Base-by-base conservation (phyloP, 2,329 filamentous ascomycete species). In the Paecilomyces variotii region DNA sequence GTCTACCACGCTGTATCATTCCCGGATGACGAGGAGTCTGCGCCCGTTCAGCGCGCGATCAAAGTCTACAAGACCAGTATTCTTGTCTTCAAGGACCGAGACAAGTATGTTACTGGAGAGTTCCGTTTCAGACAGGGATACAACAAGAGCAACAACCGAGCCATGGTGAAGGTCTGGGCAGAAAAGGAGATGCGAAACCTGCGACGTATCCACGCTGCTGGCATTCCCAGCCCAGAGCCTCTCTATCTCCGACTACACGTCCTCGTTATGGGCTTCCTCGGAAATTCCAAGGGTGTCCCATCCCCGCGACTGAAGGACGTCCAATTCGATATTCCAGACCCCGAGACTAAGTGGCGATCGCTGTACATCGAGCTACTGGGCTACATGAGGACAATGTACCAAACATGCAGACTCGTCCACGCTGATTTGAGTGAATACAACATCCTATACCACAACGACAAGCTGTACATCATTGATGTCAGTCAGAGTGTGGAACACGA, bases 11-110 rank as follows among this genome's bases (percentile, higher is more conserved):
- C 93, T 19, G 82, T 96, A 10, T 83, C 86, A 2, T 79, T 84
- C 0, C 79, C 82, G 2, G 74, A 79, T 4, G 76, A 85, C 5
- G 81, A 82, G 6, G 79, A 79, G 45, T 74, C 76, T 19, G 66
- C 81, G 24, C 77, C 84, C 0, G 76, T 86, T 0, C 90, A 96
- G 68, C 85, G 91, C 54, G 94, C 94, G 11, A 91, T 97, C 80
- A 99, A 99, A 78, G 90, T 99, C 55, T 99, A 99, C 84, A 99
- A 99, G 82, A 99, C 94, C 6, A 89, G 90, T 57, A 99, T 99
- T 63, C 79, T 99, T 32, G 91, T 95, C 26, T 99, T 99, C 85
- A 97, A 97, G 78, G 94, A 99, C 76, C 85, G 94, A 59, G 92
- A 97, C 76, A 88, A 91, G 68, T 99, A 99, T 75, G 94, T 99